Evolutionary conservation across 192 early-diverging fungal species (phyloP).

Genomic region (Coemansia sp.): DNA sequence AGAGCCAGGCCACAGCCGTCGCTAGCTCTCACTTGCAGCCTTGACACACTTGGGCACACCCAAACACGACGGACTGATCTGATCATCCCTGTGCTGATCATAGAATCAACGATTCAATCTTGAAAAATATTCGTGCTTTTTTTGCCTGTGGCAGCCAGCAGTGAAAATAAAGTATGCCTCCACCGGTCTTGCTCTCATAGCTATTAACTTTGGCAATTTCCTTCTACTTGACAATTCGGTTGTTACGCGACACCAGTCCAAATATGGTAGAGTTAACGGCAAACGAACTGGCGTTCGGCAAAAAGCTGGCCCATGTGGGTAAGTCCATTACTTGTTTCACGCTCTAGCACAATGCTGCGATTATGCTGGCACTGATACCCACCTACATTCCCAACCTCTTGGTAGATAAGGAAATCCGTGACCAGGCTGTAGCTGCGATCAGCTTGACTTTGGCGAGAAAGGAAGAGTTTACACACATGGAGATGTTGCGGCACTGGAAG

Average conservation of each 20-base stretch:
- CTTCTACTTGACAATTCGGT: not conserved
- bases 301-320: conserved; percentile 45
- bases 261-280: conserved; percentile 36
- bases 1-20: not conserved
- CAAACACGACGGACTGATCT: not conserved
- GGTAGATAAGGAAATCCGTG: conserved; percentile 49
- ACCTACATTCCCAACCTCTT: not conserved
- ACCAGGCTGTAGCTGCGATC: conserved; percentile 30
- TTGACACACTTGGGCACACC: not conserved
- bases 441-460: conserved; percentile 13
- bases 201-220: not conserved
- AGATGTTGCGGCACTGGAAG: conserved; percentile 86
- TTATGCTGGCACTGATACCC: not conserved
- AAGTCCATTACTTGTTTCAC: not conserved
- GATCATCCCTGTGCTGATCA: not conserved
- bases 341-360: not conserved
- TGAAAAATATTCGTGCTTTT: not conserved
- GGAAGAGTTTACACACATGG: conserved; percentile 56
- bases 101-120: not conserved
- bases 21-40: not conserved
- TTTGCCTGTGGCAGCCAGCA: not conserved
- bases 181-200: not conserved
- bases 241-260: not conserved
- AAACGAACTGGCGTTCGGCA: conserved; percentile 39
- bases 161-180: too few species aligned